Evolutionary conservation across 768 basidiomycete genomes (phyloP).

Genomic region (Calocybe gangraenosa): DNA sequence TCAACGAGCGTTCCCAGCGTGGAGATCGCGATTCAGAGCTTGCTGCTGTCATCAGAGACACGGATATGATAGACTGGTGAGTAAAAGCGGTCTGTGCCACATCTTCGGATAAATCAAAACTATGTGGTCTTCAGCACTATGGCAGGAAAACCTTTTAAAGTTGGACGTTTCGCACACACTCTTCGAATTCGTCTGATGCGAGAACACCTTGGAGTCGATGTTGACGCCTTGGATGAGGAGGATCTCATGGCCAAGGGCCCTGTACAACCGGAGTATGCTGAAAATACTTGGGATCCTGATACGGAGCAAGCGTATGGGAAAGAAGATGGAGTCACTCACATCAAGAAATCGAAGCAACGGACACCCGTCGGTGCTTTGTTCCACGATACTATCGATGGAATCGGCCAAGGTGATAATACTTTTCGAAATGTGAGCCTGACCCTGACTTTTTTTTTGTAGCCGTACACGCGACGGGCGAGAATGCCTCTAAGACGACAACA

Average conservation of each 20-base stretch:
- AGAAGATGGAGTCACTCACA: conserved; percentile 38
- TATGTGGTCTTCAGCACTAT: conserved; percentile 55
- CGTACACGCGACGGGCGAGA: conserved; percentile 34
- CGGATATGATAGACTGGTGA: conserved; percentile 92
- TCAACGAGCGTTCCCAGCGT: conserved; percentile 94
- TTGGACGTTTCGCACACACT: conserved; percentile 95
- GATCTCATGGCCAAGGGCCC: conserved; percentile 57
- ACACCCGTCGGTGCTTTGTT: conserved; percentile 28
- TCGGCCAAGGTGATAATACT: conserved; percentile 45
- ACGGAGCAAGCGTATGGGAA: conserved; percentile 53
- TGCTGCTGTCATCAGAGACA: conserved; percentile 90
- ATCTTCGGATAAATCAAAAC: not conserved
- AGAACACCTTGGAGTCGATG: conserved; percentile 94
- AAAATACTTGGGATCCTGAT: conserved; percentile 72
- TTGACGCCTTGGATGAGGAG: conserved; percentile 81
- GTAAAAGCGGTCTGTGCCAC: conserved; percentile 17
- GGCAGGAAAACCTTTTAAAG: conserved; percentile 92
- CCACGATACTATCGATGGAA: conserved; percentile 31
- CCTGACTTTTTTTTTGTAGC: conserved; percentile 27
- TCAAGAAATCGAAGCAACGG: conserved; percentile 32
- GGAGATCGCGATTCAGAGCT: conserved; percentile 98
- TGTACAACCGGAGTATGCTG: conserved; percentile 42
- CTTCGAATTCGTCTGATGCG: conserved; percentile 92
- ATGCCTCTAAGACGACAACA: conserved; percentile 27
- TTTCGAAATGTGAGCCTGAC: not conserved